A percentile compares a stretch with the other conserved stretches of the same genome.
Evolutionary conservation across 257 asterid genomes (phyloP).

Genomic region (Craterostigma plantagineum): DNA sequence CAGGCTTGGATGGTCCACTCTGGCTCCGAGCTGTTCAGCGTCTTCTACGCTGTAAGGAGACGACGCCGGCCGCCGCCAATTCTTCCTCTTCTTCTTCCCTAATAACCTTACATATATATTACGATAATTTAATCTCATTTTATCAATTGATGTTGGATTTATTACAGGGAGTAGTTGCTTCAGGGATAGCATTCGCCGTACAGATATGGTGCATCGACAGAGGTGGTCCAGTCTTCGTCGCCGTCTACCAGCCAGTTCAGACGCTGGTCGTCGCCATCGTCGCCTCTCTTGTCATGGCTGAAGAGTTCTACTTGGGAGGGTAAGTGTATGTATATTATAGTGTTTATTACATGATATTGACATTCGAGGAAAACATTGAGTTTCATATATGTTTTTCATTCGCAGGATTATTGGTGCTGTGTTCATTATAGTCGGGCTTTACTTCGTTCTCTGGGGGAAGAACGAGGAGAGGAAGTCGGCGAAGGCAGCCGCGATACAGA

Average conservation of each 20-base stretch:
- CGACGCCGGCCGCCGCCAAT: too few species aligned
- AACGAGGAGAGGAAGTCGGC: slow-evolving; percentile 41
- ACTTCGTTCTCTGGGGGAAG: slow-evolving; percentile 65
- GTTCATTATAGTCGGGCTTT: slow-evolving; percentile 42
- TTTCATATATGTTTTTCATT: too few species aligned
- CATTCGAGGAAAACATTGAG: too few species aligned
- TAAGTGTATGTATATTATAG: neutral
- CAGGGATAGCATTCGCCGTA: slow-evolving; percentile 78
- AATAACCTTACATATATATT: too few species aligned
- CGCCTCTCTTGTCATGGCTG: slow-evolving; percentile 48
- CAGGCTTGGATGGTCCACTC: slow-evolving; percentile 59
- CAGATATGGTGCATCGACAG: slow-evolving; percentile 84
- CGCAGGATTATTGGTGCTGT: slow-evolving; percentile 59
- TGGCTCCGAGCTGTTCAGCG: slow-evolving; percentile 59
- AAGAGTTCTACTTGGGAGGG: slow-evolving; percentile 70
- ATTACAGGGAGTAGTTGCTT: slow-evolving; percentile 72
- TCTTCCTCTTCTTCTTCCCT: too few species aligned
- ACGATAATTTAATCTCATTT: too few species aligned
- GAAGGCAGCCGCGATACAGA: slow-evolving; percentile 19
- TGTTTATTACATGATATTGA: neutral
- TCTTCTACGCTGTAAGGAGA: slow-evolving; percentile 53
- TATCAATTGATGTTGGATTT: too few species aligned
- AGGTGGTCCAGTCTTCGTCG: slow-evolving; percentile 79
- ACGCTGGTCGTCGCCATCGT: slow-evolving; percentile 62
- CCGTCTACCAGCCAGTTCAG: slow-evolving; percentile 80